Conservation (phyloP, 2,329 filamentous ascomycete species). For the Juglanconis oblonga region DNA sequence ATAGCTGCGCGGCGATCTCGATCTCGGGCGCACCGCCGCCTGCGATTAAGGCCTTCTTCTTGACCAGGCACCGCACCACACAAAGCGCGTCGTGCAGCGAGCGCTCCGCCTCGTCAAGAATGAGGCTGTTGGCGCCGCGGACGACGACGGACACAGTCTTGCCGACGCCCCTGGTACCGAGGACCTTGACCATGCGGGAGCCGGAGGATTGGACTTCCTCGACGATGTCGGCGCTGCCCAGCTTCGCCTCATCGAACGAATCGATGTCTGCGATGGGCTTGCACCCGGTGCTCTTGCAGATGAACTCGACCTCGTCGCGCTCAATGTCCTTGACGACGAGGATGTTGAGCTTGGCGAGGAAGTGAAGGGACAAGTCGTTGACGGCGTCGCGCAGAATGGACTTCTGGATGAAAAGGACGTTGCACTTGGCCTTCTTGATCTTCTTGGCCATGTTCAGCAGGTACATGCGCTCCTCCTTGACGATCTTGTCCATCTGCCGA, state of each 20-base stretch:
- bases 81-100: conserved; percentile 96
- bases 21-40: conserved; percentile 96
- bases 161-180: conserved; percentile 77
- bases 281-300: conserved; percentile 98
- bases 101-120: conserved; percentile 95
- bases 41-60: conserved; percentile 99
- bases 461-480: conserved; percentile 98
- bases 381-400: conserved; percentile 96
- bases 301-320: conserved; percentile 97
- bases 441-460: conserved; percentile 99
- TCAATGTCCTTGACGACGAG: conserved; percentile 96
- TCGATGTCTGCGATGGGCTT: conserved; percentile 98
- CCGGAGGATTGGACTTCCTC: conserved; percentile 88
- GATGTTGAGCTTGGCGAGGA: conserved; percentile 95
- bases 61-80: conserved; percentile 94
- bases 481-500: conserved; percentile 99
- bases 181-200: conserved; percentile 91
- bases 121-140: conserved; percentile 88
- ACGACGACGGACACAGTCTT: conserved; percentile 95
- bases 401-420: conserved; percentile 96
- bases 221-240: conserved; percentile 87
- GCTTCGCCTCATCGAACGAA: conserved; percentile 97
- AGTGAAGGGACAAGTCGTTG: conserved; percentile 96
- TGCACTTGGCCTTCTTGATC: conserved; percentile 99
- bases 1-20: conserved; percentile 85